Evolutionary conservation across 2,329 filamentous ascomycete genomes (phyloP).

Genomic region (Aureobasidium uvarum): DNA sequence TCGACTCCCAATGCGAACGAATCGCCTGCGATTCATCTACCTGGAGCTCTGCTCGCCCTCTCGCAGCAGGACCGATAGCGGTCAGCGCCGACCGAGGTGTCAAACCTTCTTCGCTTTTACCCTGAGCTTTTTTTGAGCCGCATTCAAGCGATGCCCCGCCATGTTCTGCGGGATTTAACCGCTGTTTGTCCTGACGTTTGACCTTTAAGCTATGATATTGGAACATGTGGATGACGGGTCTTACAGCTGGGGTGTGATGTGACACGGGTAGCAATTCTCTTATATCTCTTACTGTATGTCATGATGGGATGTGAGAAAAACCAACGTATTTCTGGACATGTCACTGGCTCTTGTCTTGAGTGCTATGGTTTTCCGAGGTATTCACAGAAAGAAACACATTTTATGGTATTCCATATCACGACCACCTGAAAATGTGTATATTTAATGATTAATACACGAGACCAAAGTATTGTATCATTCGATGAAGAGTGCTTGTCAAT

Average conservation of each 20-base stretch:
- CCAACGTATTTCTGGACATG: too few species aligned
- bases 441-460: neutral
- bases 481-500: neutral
- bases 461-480: neutral
- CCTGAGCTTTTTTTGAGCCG: slow-evolving; percentile 4
- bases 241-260: too few species aligned
- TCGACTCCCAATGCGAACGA: neutral
- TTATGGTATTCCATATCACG: too few species aligned
- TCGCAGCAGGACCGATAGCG: slow-evolving; percentile 14
- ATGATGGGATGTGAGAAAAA: too few species aligned
- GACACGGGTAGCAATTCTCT: neutral
- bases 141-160: slow-evolving; percentile 17
- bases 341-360: too few species aligned
- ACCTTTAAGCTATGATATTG: neutral
- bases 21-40: neutral
- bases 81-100: slow-evolving; percentile 18
- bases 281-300: neutral
- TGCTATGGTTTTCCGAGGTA: too few species aligned
- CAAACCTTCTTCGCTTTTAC: slow-evolving; percentile 12
- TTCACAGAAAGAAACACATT: too few species aligned
- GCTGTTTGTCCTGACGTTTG: neutral
- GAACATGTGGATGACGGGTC: neutral
- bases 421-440: too few species aligned
- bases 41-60: neutral
- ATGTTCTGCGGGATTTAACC: neutral